These are phyloP conservation scores for Lycium ferocissimum DNA, from an alignment of 257 asterid genomes.

Conservation along the genomic window DNA sequence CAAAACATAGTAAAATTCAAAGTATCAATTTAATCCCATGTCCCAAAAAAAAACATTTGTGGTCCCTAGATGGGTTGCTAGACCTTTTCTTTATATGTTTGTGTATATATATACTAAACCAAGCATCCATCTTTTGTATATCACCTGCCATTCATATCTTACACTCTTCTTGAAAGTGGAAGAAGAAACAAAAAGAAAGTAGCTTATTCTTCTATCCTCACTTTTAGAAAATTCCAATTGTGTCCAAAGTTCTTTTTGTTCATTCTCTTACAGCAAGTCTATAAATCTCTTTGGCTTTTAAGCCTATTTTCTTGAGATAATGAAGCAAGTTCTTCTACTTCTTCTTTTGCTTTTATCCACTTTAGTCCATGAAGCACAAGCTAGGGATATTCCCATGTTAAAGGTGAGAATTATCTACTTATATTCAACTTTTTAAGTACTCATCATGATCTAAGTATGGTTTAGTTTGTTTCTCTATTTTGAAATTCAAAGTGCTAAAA, in stretches of 20 bases:
- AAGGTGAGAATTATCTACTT: slow-evolving; percentile 45
- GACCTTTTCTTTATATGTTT: background rate
- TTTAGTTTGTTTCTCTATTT: background rate
- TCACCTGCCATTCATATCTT: slow-evolving; percentile 2
- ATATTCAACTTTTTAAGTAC: background rate
- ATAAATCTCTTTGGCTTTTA: background rate
- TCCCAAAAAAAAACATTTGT: slow-evolving; percentile 26
- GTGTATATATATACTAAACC: slow-evolving; percentile 5
- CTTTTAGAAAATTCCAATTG: slow-evolving; percentile 26
- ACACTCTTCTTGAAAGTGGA: slow-evolving; percentile 5
- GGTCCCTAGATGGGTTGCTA: slow-evolving; percentile 25
- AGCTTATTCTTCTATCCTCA: slow-evolving; percentile 28
- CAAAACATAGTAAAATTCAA: slow-evolving; percentile 12
- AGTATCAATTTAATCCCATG: slow-evolving; percentile 20
- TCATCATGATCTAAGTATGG: background rate
- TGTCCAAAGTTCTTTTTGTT: slow-evolving; percentile 14
- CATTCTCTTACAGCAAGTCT: slow-evolving; percentile 22
- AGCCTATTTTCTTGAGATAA: slow-evolving; percentile 31
- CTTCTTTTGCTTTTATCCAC: slow-evolving; percentile 51
- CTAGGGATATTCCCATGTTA: slow-evolving; percentile 40
- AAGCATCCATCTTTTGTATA: slow-evolving; percentile 20
- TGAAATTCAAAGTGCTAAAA: background rate
- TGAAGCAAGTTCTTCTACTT: slow-evolving; percentile 51
- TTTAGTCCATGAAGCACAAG: slow-evolving; percentile 55
- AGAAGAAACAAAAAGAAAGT: slow-evolving; percentile 2